Conservation (phyloP, 495 filamentous ascomycete genomes). For the Hypoxylon perforatum region DNA sequence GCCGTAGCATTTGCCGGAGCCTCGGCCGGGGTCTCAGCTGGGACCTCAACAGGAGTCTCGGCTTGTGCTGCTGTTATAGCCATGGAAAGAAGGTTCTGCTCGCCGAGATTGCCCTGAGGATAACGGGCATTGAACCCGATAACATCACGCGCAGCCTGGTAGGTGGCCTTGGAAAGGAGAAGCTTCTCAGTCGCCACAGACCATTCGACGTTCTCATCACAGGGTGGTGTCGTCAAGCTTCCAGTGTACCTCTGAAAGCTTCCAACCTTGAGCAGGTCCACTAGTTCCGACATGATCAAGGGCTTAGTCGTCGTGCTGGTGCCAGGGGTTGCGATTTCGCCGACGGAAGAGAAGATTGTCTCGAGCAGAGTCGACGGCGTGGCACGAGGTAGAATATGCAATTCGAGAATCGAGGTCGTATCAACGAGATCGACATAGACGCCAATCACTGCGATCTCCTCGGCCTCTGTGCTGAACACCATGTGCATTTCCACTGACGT, state of each 20-base stretch:
- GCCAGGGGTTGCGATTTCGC: conserved; percentile 65
- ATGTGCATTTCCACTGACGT: conserved; percentile 72
- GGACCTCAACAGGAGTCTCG: background rate
- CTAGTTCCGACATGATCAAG: conserved; percentile 67
- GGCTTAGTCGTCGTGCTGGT: conserved; percentile 63
- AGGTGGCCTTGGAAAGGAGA: conserved; percentile 63
- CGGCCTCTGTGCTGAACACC: conserved; percentile 63
- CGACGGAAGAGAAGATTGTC: conserved; percentile 62
- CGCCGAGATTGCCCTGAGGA: conserved; percentile 67
- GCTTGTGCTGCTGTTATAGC: conserved; percentile 12
- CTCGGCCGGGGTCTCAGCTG: background rate
- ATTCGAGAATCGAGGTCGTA: conserved; percentile 14
- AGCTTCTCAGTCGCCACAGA: conserved; percentile 65
- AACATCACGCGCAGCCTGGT: conserved; percentile 65
- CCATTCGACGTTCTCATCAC: conserved; percentile 70
- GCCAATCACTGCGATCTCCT: conserved; percentile 66
- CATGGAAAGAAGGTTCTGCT: conserved; percentile 63
- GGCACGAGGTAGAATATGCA: conserved; percentile 23
- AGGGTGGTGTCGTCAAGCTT: conserved; percentile 76
- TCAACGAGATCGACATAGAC: conserved; percentile 68
- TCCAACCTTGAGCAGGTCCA: conserved; percentile 59
- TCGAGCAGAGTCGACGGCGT: conserved; percentile 62
- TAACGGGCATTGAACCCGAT: conserved; percentile 74
- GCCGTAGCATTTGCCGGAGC: conserved; percentile 7
- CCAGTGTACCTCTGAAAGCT: conserved; percentile 67